Evolutionary conservation across 192 early-diverging fungal genomes (phyloP).

Genomic region (Irineochytrium annulatum): DNA sequence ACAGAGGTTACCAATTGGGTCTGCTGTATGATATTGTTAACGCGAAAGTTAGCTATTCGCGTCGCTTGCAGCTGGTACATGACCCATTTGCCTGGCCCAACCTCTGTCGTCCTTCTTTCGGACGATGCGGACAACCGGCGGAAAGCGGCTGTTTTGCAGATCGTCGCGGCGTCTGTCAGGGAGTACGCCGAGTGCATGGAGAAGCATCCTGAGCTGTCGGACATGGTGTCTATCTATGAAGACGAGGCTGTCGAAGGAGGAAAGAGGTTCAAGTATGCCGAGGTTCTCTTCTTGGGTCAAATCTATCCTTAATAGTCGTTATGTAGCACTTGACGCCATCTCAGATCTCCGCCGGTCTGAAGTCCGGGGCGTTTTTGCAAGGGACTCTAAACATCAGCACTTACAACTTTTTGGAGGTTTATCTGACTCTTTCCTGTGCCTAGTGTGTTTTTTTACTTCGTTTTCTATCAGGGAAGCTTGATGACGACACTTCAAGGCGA

Average conservation of each 20-base stretch:
- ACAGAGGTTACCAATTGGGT: conserved; percentile 66
- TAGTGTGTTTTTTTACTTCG: neutral
- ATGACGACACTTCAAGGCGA: conserved; percentile 70
- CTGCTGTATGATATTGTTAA: conserved; percentile 6
- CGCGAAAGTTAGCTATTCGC: conserved; percentile 69
- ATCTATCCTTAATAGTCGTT: neutral
- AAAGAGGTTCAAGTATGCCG: conserved; percentile 62
- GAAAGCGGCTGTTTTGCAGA: conserved; percentile 58
- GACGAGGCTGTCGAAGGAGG: conserved; percentile 47
- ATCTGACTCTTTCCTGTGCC: neutral
- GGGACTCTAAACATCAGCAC: conserved; percentile 75
- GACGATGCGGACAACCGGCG: conserved; percentile 87
- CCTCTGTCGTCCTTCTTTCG: conserved; percentile 65
- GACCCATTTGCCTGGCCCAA: conserved; percentile 53
- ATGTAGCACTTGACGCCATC: conserved; percentile 66
- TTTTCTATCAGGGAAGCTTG: conserved; percentile 58
- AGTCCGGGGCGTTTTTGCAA: conserved; percentile 72
- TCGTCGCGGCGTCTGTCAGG: conserved; percentile 68
- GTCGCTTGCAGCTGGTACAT: conserved; percentile 80
- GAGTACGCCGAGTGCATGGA: conserved; percentile 70
- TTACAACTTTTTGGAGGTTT: conserved; percentile 83
- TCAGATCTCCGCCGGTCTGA: conserved; percentile 82
- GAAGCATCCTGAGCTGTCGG: conserved; percentile 83
- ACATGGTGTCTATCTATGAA: conserved; percentile 67
- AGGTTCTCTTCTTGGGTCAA: conserved; percentile 33